Evolutionary conservation across 2,329 filamentous ascomycete genomes (phyloP), one percentile per base, ranked within the genome.

Genomic region (Alternaria sp.): DNA sequence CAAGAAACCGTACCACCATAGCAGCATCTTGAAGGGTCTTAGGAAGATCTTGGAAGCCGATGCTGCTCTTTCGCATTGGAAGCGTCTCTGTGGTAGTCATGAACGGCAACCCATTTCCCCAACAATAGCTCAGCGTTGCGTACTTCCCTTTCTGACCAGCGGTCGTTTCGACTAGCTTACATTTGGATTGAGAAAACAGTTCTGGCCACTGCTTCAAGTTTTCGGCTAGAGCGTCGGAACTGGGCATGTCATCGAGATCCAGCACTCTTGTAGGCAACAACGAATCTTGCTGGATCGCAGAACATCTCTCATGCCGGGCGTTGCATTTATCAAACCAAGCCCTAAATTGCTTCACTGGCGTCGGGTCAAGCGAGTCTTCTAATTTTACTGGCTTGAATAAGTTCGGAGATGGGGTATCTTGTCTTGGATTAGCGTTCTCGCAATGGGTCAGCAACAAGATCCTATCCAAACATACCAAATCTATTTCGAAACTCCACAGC

Each of bases 91-190:
- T 57, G 4, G 59, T 65, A 15, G 62, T 65, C 8, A 32, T 65
- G 9, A 58, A 58, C 11, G 62, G 47, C 13, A 61, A 26, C 12
- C 43, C 44, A 19, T 36, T 62, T 11, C 62, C 59, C 62, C 62
- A 65, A 23, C 62, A 65, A 28, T 61, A 65, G 32, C 58, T 61
- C 6, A 65, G 26, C 6, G 54, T 44, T 3, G 61, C 43, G 30
- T 61, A 65, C 13, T 36, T 30, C 10, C 54, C 62, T 10, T n/a
- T 25, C 25, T 19, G 47, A n/a, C 32, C 59, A 4, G 15, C 25
- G 2, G 11, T n/a, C 9, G 15, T 60, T 21, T 64, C 45, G 7
- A 55, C 40, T 19, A 64, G 47, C 25, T 21, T 64, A 25, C 49
- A 52, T 25, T 52, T 19, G 49, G 19, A 13, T n/a, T 36, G 30